Conservation (phyloP, 1,284 basidiomycete genomes). For the Tilletia horrida region DNA sequence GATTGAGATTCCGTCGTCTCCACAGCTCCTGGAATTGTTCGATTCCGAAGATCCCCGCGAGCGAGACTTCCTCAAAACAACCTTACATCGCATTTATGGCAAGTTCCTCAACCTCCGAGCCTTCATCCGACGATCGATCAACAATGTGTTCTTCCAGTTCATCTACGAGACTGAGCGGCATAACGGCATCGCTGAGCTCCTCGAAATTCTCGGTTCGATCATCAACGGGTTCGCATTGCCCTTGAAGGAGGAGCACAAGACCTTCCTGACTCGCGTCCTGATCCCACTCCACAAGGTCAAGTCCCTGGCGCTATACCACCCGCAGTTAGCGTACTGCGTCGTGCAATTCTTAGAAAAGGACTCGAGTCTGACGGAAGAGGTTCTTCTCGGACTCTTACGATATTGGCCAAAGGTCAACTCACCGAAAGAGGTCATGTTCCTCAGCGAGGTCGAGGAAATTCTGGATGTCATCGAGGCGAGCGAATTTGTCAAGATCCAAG, state of each 20-base stretch:
- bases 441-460: conserved; percentile 99
- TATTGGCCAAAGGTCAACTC: conserved; percentile 99
- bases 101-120: conserved; percentile 98
- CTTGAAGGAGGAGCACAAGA: conserved; percentile 99
- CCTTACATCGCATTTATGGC: conserved; percentile 96
- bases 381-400: conserved; percentile 86
- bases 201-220: conserved; percentile 98
- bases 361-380: conserved; percentile 84
- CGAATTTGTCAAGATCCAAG: conserved; percentile 95
- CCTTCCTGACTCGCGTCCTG: conserved; percentile 90
- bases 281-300: conserved; percentile 98
- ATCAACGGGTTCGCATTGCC: conserved; percentile 99
- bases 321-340: conserved; percentile 96
- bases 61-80: conserved; percentile 98
- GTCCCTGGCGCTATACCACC: conserved; percentile 92
- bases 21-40: conserved; percentile 86
- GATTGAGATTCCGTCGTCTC: background rate
- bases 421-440: conserved; percentile 99
- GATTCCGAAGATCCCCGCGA: conserved; percentile 98
- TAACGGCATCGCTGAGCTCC: conserved; percentile 96
- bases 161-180: conserved; percentile 98
- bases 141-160: conserved; percentile 99
- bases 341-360: conserved; percentile 99
- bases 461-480: conserved; percentile 94
- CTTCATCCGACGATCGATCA: conserved; percentile 97